Evolutionary conservation across 176 grass and related monocot species (phyloP).

Genomic region (Microstegium vimineum): DNA sequence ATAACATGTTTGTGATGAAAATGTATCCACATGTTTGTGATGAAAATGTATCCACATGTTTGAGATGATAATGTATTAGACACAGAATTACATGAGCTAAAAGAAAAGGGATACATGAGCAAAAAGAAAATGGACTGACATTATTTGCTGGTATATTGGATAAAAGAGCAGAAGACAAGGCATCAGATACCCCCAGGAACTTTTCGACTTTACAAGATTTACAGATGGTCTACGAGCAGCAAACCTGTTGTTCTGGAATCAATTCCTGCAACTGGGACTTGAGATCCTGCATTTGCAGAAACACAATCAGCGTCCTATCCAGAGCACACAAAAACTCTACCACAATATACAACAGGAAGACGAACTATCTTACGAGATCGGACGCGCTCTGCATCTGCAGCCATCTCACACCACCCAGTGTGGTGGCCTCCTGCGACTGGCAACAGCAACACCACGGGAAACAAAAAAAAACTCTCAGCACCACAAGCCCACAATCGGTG

Average conservation of each 20-base stretch:
- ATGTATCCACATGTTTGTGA: not conserved
- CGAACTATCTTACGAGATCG: constrained; percentile 57
- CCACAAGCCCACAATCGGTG: not conserved
- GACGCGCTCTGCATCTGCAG: constrained; percentile 84
- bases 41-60: not conserved
- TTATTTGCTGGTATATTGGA: not conserved
- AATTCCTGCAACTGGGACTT: constrained; percentile 89
- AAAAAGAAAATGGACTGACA: not conserved
- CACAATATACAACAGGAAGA: not conserved
- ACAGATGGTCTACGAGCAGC: not conserved
- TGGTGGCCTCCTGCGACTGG: constrained; percentile 68
- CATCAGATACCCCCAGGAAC: constrained; percentile 18
- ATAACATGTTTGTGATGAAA: not conserved
- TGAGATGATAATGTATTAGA: not conserved
- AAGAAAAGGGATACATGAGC: not conserved
- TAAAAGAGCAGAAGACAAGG: not conserved
- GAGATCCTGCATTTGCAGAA: constrained; percentile 74
- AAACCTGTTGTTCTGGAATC: constrained; percentile 98
- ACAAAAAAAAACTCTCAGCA: not conserved
- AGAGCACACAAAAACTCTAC: not conserved
- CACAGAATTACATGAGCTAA: not conserved
- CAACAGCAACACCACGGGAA: not conserved
- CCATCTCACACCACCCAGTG: constrained; percentile 86
- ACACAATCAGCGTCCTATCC: constrained; percentile 7
- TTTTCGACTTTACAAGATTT: constrained; percentile 12